Evolutionary conservation across 176 grass and related monocot genomes (phyloP), one percentile per base, ranked within the genome.

Genomic region (Lolium perenne): DNA sequence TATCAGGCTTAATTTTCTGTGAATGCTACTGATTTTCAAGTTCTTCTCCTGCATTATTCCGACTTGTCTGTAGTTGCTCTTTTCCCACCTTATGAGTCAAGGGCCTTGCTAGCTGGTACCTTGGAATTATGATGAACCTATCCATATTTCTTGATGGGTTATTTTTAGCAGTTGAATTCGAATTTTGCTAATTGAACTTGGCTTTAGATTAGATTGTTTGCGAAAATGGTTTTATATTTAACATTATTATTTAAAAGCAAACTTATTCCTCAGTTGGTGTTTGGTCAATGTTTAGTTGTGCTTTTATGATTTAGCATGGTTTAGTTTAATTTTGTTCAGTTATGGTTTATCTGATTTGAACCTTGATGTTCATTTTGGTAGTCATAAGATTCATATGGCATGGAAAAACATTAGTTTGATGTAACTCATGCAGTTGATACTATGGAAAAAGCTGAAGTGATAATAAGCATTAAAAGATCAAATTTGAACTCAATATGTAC

Each of bases 1-100:
- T 74, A 65, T 29, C 49, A 66, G 26, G 56, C 80, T 87, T 61
- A 45, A 78, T 22, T 80, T 67, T 83, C 38, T 74, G 14, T 66
- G 10, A 62, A 35, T 85, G 80, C 47, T 53, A 66, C 22, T 50
- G 72, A n/a, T 68, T 16, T 66, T 51, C 29, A 41, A 73, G 23
- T 38, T 85, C 56, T 38, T 54, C 50, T 70, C 50, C 47, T 77
- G 43, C 71, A 77, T 38, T 67, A 49, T 26, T 85, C 25, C 67
- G 47, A 67, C 47, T 83, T 84, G n/a, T 57, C 29, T 71, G 15
- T 17, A 61, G 78, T 63, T 46, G 7, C 55, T 12, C 63, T 7
- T 73, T 73, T 67, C 72, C 26, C 38, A n/a, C 79, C 17, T 80
- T 84, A 55, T 57, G 45, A 47, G 63, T 32, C 55, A 43, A 63